phyloP scores from a whole-genome alignment of 805 yeast species.

The Ogataea ganodermae region DNA sequence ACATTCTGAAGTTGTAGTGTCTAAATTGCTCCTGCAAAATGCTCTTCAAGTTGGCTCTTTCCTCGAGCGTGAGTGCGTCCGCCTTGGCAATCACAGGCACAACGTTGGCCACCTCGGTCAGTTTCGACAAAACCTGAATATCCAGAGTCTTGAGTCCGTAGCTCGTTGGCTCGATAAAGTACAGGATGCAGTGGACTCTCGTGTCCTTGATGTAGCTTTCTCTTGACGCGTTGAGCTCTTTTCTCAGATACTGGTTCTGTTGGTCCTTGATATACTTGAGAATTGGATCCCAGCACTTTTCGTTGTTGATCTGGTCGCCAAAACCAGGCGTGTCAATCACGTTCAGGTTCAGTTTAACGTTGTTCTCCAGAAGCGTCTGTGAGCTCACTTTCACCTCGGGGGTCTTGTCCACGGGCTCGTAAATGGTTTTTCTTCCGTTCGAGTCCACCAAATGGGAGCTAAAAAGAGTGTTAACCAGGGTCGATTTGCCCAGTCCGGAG shows the following conservation, averaged over 20 bases:
- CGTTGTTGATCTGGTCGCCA: conserved; percentile 95
- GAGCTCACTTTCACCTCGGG: conserved; percentile 75
- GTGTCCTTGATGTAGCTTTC: conserved; percentile 81
- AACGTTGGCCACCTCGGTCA: conserved; percentile 88
- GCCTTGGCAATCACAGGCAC: conserved; percentile 95
- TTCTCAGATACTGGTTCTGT: conserved; percentile 86
- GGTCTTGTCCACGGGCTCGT: conserved; percentile 80
- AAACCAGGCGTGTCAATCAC: conserved; percentile 97
- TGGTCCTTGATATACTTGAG: conserved; percentile 94
- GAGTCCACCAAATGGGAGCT: conserved; percentile 76
- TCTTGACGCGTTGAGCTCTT: conserved; percentile 92
- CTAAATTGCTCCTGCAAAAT: conserved; percentile 75
- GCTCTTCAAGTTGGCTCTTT: conserved; percentile 77
- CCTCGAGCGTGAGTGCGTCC: conserved; percentile 84
- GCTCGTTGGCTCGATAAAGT: conserved; percentile 87
- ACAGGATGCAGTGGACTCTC: conserved; percentile 90
- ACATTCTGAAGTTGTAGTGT: conserved; percentile 71
- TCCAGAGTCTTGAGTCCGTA: conserved; percentile 85
- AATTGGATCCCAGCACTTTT: conserved; percentile 95
- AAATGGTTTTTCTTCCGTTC: conserved; percentile 65
- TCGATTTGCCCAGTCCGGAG: conserved; percentile 93
- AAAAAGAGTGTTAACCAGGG: conserved; percentile 87
- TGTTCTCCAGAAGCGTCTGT: conserved; percentile 79
- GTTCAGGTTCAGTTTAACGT: conserved; percentile 81
- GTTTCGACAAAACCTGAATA: conserved; percentile 75